A percentile compares a stretch with the other conserved stretches of the same genome.
Evolutionary conservation across 176 grass and related monocot genomes (phyloP).

Genomic region (Otatea glauca): DNA sequence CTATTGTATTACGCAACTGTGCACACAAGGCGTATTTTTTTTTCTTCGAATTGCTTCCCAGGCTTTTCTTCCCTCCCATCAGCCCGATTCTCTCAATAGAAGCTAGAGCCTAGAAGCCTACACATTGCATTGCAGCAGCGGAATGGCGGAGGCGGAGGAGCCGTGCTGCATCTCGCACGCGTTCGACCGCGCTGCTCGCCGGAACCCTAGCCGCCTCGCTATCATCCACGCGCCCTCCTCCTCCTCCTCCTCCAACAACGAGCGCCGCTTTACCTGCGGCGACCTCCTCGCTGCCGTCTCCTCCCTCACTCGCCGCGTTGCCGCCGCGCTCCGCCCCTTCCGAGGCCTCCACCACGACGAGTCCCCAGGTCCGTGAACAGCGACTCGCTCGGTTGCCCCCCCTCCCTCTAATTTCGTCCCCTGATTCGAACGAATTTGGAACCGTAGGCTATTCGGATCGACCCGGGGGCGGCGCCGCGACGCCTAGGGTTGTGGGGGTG

Average conservation of each 20-base stretch:
- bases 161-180: conserved; percentile 78
- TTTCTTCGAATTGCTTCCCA: neutral
- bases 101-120: neutral
- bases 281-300: conserved; percentile 53
- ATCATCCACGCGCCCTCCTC: conserved; percentile 44
- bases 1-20: too few species aligned
- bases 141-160: conserved; percentile 22
- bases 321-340: conserved; percentile 19
- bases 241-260: neutral
- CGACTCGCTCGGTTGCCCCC: neutral
- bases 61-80: neutral
- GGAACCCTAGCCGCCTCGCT: conserved; percentile 28
- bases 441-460: conserved; percentile 24
- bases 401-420: neutral
- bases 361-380: conserved; percentile 17
- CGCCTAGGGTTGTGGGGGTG: conserved; percentile 60
- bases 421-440: conserved; percentile 22
- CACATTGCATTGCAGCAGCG: neutral
- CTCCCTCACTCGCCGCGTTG: conserved; percentile 58
- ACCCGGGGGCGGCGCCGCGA: neutral
- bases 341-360: neutral
- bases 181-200: conserved; percentile 53
- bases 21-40: neutral
- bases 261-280: conserved; percentile 51
- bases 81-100: neutral